phyloP scores from a whole-genome alignment of 2,329 filamentous ascomycete species.

The Microdochium bolleyi region DNA sequence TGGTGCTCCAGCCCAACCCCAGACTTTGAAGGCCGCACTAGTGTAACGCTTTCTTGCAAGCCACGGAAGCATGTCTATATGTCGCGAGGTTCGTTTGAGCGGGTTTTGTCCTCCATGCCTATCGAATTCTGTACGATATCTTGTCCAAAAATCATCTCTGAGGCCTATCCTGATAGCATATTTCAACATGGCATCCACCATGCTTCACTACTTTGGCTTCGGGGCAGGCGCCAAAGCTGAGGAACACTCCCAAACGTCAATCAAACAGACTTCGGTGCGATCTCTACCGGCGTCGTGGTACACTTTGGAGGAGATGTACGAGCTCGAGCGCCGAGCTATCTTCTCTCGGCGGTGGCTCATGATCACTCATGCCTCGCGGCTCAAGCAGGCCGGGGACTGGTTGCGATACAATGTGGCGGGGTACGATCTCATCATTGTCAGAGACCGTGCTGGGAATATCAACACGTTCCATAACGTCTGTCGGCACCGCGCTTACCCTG shows the following conservation, averaged over 20 bases:
- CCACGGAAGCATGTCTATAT: background rate
- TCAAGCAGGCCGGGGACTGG: constrained; percentile 46
- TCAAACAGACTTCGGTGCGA: background rate
- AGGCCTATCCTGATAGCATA: background rate
- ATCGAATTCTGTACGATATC: too few relatives aligned
- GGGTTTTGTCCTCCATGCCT: too few relatives aligned
- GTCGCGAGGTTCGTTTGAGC: too few relatives aligned
- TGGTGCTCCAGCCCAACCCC: too few relatives aligned
- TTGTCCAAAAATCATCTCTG: background rate
- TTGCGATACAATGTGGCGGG: constrained; percentile 45
- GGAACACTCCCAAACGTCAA: background rate
- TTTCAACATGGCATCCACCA: background rate
- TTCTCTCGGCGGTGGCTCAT: constrained; percentile 45
- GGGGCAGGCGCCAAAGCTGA: background rate
- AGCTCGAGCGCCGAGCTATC: constrained; percentile 31
- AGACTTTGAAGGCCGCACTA: too few relatives aligned
- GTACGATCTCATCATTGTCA: constrained; percentile 45
- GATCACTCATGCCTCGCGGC: constrained; percentile 41
- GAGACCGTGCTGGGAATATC: constrained; percentile 41
- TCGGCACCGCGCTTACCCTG: constrained; percentile 51
- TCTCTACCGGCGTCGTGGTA: constrained; percentile 30
- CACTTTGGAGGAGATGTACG: constrained; percentile 24
- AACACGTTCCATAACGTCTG: constrained; percentile 57
- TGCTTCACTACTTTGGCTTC: background rate
- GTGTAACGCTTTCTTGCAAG: background rate